Percentiles rank a stretch among this genome's conserved stretches.
These are phyloP conservation scores for Carpinus fangiana DNA, from an alignment of 306 rosid genomes.

Conservation along the genomic window DNA sequence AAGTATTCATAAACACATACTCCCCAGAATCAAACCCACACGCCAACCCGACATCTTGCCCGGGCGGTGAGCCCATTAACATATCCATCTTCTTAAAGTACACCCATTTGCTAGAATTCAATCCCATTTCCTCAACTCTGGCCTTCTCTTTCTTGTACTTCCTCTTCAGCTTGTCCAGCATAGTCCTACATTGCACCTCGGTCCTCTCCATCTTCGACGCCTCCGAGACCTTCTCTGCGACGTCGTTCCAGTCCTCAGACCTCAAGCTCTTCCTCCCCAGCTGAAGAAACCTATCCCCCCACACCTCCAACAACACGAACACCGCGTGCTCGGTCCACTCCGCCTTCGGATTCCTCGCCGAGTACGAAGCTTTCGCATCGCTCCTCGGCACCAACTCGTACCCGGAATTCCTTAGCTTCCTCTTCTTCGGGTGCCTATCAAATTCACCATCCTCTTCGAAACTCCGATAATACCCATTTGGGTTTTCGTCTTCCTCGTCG, in stretches of 20 bases:
- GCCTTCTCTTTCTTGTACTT: conserved; percentile 77
- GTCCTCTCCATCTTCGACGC: conserved; percentile 45
- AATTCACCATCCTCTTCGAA: conserved; percentile 36
- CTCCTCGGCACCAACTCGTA: conserved; percentile 54
- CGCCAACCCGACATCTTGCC: conserved; percentile 68
- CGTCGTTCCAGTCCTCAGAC: conserved; percentile 75
- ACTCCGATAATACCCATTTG: conserved; percentile 28
- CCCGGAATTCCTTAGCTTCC: conserved; percentile 41
- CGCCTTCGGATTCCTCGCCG: conserved; percentile 18
- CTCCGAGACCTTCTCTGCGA: conserved; percentile 68
- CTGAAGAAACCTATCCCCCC: conserved; percentile 79
- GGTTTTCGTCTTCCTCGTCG: conserved; percentile 11
- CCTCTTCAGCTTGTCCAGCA: conserved; percentile 61
- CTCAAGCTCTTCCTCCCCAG: conserved; percentile 82
- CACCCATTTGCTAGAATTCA: conserved; percentile 57
- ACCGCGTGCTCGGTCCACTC: conserved; percentile 70
- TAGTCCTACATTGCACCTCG: conserved; percentile 52
- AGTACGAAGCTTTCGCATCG: conserved; percentile 21
- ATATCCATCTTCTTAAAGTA: conserved; percentile 77
- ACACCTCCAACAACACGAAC: conserved; percentile 64
- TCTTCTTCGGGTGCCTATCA: conserved; percentile 54
- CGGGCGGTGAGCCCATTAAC: conserved; percentile 62
- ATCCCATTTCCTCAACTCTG: conserved; percentile 55
- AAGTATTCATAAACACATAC: conserved; percentile 74
- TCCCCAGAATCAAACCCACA: conserved; percentile 92